Evolutionary conservation across 371 early-diverging fungal species (phyloP).

Genomic region (Mortierella sp.): DNA sequence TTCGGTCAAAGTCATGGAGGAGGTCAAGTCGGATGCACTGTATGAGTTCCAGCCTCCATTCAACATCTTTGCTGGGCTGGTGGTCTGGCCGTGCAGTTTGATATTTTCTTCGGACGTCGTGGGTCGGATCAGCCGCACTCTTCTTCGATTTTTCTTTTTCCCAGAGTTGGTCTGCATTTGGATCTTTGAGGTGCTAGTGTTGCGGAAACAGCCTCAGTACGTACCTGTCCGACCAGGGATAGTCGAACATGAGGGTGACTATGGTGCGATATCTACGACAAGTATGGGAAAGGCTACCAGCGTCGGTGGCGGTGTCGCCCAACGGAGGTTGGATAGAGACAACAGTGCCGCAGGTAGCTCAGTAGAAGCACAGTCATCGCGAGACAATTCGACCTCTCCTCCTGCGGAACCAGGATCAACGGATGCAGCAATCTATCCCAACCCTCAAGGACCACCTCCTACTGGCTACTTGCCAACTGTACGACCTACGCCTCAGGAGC

Average conservation of each 20-base stretch:
- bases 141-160: slow-evolving; percentile 54
- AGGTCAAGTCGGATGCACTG: slow-evolving; percentile 59
- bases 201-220: slow-evolving; percentile 29
- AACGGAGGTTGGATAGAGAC: slow-evolving; percentile 15
- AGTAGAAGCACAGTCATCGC: background rate
- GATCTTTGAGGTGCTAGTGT: slow-evolving; percentile 45
- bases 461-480: background rate
- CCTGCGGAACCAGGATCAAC: background rate
- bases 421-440: background rate
- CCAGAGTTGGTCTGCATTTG: slow-evolving; percentile 56
- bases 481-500: slow-evolving; percentile 2
- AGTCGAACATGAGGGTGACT: slow-evolving; percentile 17
- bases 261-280: background rate
- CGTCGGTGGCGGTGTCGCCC: slow-evolving; percentile 27
- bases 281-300: background rate
- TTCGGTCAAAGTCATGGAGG: slow-evolving; percentile 60
- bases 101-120: slow-evolving; percentile 31
- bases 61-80: slow-evolving; percentile 53
- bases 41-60: slow-evolving; percentile 61
- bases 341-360: background rate
- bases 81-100: slow-evolving; percentile 49
- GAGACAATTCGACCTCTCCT: slow-evolving; percentile 15
- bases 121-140: slow-evolving; percentile 38
- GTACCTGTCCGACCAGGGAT: slow-evolving; percentile 30
- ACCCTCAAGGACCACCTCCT: background rate